Conservation (phyloP, 257 asterid genomes). For the Solanum chiquidenum region DNA sequence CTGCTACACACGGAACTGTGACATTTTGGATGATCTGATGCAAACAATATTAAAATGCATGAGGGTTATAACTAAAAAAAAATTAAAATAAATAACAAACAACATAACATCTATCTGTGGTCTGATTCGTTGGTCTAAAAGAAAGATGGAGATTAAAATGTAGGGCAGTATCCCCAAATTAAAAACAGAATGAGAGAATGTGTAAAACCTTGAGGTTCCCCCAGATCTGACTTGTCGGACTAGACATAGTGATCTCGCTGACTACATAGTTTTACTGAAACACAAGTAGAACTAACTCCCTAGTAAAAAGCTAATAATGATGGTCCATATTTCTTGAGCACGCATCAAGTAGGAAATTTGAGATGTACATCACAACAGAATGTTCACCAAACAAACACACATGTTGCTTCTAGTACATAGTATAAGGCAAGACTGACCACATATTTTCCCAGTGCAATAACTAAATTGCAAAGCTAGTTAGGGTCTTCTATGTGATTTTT, state of each 20-base stretch:
- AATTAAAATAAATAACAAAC: background rate
- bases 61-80: background rate
- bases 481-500: background rate
- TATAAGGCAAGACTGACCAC: background rate
- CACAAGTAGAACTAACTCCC: background rate
- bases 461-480: background rate
- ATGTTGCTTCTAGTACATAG: background rate
- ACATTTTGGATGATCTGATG: conserved; percentile 28
- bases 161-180: background rate
- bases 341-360: background rate
- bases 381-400: background rate
- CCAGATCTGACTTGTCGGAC: background rate
- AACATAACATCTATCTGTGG: background rate
- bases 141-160: background rate
- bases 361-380: background rate
- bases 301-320: background rate
- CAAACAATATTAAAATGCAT: background rate
- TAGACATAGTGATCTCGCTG: background rate
- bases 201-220: background rate
- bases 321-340: background rate
- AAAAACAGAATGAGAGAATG: background rate
- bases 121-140: background rate
- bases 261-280: background rate
- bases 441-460: background rate
- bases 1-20: conserved; percentile 48